Evolutionary conservation across 2,329 filamentous ascomycete genomes (phyloP), one percentile per base, ranked within the genome.

Genomic region (Mycocentrospora acerina): DNA sequence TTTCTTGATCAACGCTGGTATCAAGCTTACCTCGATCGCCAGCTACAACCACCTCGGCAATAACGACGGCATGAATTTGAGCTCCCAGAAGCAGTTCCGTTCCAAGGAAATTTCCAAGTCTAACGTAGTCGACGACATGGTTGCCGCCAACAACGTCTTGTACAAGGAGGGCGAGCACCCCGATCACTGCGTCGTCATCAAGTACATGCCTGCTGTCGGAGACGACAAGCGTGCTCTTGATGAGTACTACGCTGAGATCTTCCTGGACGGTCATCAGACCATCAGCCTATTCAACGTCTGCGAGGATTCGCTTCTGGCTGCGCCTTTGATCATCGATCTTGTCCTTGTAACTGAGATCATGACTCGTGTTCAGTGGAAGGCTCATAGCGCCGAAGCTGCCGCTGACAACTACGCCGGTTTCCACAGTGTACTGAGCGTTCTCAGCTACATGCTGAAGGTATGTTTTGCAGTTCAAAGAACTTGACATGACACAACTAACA

Each of bases 71-170:
- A 96, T 90, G 83, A 98, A 98, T 77, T 73, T 98, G 59, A 95
- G 88, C 75, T 95, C 90, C 29, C 90, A 96, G 71, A 89, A 86
- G 77, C 93, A 97, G 74, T 98, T 98, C 83, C 90, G 93, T 60
- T 95, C 90, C 73, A 98, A 98, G 82, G 93, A 98, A 75, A 98
- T 98, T 57, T 95, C 88, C 73, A 98, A 98, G 80, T 95, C 89
- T 61, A 98, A 96, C 68, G 93, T 98, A 10, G 93, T 98, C 39
- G 93, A 98, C 67, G 93, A 98, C 76, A 98, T 98, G 93, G 93
- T 98, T 44, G 90, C 89, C 62, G 91, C 93, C 63, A 98, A 98
- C 76, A 77, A 73, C 34, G 83, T 97, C 33, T 79, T 98, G 40
- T 98, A 98, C 78, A 82, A 85, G 71, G 77, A 88, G 61, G 90